phyloP scores from a whole-genome alignment of 2,329 filamentous ascomycete genomes.

The Fusarium pseudograminearum region DNA sequence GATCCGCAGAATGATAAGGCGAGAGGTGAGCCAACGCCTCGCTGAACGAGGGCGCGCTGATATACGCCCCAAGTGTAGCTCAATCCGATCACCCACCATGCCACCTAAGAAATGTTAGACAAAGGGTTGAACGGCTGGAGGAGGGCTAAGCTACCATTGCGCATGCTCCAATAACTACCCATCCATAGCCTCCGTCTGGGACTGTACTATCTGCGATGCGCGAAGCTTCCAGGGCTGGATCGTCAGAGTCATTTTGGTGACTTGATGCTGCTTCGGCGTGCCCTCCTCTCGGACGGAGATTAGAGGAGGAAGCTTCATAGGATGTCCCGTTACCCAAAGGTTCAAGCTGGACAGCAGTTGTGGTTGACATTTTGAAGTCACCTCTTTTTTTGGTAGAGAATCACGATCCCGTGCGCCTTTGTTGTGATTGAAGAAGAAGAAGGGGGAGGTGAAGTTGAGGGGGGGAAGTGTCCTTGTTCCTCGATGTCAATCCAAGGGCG shows the following conservation, averaged over 20 bases:
- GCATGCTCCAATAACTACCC: constrained; percentile 46
- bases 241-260: not conserved
- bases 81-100: constrained; percentile 67
- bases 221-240: constrained; percentile 41
- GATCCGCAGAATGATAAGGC: constrained; percentile 71
- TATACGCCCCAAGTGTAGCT: constrained; percentile 71
- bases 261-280: not conserved
- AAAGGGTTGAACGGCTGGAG: not conserved
- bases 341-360: constrained; percentile 31
- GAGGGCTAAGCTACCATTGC: constrained; percentile 5
- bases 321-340: constrained; percentile 15
- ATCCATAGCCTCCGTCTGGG: constrained; percentile 49
- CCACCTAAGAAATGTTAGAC: not conserved
- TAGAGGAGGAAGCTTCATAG: constrained; percentile 13
- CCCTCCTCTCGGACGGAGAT: constrained; percentile 20
- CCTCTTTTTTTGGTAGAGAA: accelerated
- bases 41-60: constrained; percentile 66
- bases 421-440: not conserved
- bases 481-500: constrained; percentile 24
- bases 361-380: constrained; percentile 26
- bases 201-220: constrained; percentile 40
- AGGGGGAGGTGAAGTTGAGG: accelerated
- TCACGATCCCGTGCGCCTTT: not conserved
- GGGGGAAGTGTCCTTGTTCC: not conserved
- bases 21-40: constrained; percentile 59